phyloP scores from a whole-genome alignment of 2,329 filamentous ascomycete genomes.

The Sporothrix euskadiensis region DNA sequence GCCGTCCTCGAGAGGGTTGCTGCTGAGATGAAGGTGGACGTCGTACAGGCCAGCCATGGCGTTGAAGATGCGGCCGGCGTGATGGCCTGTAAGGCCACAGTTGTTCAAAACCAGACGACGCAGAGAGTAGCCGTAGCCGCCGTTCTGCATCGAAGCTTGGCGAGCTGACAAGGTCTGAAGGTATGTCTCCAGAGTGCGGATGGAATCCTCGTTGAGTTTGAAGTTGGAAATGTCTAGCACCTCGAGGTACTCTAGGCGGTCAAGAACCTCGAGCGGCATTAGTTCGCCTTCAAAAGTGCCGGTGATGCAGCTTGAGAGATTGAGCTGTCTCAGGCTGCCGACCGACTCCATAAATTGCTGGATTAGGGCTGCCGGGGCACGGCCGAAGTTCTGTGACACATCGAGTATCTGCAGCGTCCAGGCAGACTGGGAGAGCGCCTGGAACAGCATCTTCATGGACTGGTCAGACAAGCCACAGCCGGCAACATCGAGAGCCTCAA shows the following conservation, averaged over 20 bases:
- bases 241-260: constrained; percentile 50
- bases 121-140: constrained; percentile 29
- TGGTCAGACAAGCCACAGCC: constrained; percentile 54
- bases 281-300: constrained; percentile 49
- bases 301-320: constrained; percentile 54
- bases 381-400: constrained; percentile 55
- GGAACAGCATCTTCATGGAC: constrained; percentile 51
- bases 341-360: constrained; percentile 49
- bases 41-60: constrained; percentile 50
- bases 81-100: constrained; percentile 53
- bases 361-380: constrained; percentile 51
- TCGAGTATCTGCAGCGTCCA: constrained; percentile 50
- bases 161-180: constrained; percentile 36
- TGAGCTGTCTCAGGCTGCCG: constrained; percentile 49
- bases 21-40: constrained; percentile 52
- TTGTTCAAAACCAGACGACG: constrained; percentile 52
- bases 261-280: constrained; percentile 48
- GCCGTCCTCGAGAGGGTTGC: constrained; percentile 55
- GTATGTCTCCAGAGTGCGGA: constrained; percentile 51
- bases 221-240: constrained; percentile 58
- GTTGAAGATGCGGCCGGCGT: constrained; percentile 53
- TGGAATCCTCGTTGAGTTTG: constrained; percentile 47
- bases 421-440: constrained; percentile 43
- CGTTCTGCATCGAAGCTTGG: constrained; percentile 23
- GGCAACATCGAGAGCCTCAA: constrained; percentile 54